Percentiles rank a stretch among this genome's conserved stretches.
phyloP scores from a whole-genome alignment of 208 protist genomes.

The Acanthamoeba royreba region DNA sequence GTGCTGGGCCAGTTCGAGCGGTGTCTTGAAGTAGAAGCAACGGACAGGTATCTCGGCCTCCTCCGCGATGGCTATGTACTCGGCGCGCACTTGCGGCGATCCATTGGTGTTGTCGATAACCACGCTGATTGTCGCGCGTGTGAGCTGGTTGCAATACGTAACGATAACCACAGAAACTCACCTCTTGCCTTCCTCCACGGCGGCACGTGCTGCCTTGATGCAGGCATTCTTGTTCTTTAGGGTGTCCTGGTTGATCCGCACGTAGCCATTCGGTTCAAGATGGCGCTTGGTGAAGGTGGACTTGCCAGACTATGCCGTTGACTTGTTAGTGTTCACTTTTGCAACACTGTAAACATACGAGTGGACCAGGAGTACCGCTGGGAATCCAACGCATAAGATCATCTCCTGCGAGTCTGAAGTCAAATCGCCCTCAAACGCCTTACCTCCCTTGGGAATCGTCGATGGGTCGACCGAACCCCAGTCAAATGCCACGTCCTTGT shows the following conservation, averaged over 20 bases:
- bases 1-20: constrained; percentile 30
- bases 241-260: constrained; percentile 46
- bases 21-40: constrained; percentile 20
- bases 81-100: not conserved
- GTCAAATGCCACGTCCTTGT: not conserved
- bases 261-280: constrained; percentile 32
- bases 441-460: not conserved
- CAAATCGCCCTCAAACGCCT: not conserved
- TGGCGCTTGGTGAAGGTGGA: constrained; percentile 19
- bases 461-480: constrained; percentile 4
- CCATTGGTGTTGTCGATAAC: constrained; percentile 54
- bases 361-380: not conserved
- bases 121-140: not conserved
- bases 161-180: not conserved
- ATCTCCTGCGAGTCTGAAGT: constrained; percentile 33
- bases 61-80: constrained; percentile 44
- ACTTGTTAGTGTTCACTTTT: not conserved
- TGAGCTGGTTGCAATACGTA: not conserved
- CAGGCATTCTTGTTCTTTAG: constrained; percentile 24
- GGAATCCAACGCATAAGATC: constrained; percentile 44
- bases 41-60: not conserved
- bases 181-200: constrained; percentile 35
- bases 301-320: not conserved
- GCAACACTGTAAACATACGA: not conserved
- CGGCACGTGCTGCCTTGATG: not conserved